phyloP scores from a whole-genome alignment of 2,329 filamentous ascomycete genomes.

The Microdochium trichocladiopsis region DNA sequence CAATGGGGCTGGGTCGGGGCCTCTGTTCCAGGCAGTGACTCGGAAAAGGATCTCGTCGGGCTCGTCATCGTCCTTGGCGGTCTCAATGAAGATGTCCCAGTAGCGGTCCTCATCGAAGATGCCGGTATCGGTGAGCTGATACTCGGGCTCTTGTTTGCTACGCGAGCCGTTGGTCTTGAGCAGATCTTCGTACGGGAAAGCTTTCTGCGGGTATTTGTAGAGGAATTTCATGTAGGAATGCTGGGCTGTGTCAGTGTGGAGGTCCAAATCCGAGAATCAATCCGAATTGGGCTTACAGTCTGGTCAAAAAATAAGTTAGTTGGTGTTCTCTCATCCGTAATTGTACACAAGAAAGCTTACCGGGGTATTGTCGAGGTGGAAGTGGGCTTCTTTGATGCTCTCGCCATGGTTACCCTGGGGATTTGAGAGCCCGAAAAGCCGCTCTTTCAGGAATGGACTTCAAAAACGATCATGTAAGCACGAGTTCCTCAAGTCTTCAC shows the following conservation, averaged over 20 bases:
- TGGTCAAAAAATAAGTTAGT: constrained; percentile 19
- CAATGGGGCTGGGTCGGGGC: constrained; percentile 80
- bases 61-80: constrained; percentile 87
- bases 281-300: constrained; percentile 31
- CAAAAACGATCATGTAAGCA: constrained; percentile 30
- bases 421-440: constrained; percentile 90
- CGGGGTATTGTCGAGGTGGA: constrained; percentile 92
- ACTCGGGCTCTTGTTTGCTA: constrained; percentile 72
- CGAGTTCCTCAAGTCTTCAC: constrained; percentile 1
- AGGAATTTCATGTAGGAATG: constrained; percentile 99
- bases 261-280: neutral
- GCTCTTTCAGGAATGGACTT: constrained; percentile 92
- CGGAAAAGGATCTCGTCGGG: constrained; percentile 89
- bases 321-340: constrained; percentile 5
- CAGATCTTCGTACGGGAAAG: constrained; percentile 88
- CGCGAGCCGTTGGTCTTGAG: constrained; percentile 76
- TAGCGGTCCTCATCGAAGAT: constrained; percentile 84
- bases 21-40: constrained; percentile 93
- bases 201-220: constrained; percentile 91
- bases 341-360: constrained; percentile 24
- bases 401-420: constrained; percentile 97
- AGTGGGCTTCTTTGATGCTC: constrained; percentile 93
- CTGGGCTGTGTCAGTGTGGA: constrained; percentile 32
- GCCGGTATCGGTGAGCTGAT: constrained; percentile 85
- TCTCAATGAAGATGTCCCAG: constrained; percentile 97